A percentile compares a stretch with the other conserved stretches of the same genome.
Conservation (phyloP, 768 basidiomycete species). For the Termitomyces heimii region DNA sequence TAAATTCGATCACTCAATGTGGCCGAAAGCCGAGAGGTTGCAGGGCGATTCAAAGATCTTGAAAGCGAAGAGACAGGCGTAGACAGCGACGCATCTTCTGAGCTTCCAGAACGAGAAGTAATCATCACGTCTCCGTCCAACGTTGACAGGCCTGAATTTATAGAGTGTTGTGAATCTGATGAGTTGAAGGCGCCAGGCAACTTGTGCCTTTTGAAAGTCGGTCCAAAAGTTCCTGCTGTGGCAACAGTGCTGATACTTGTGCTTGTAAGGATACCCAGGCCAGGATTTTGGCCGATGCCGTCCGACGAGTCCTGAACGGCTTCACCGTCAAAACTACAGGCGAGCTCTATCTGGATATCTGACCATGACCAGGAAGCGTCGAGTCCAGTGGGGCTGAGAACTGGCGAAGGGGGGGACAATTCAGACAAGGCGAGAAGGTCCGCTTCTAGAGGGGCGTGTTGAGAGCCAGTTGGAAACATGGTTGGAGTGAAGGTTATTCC, state of each 20-base stretch:
- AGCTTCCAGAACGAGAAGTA: background rate
- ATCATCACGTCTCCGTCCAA: background rate
- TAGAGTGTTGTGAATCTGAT: background rate
- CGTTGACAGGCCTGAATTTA: background rate
- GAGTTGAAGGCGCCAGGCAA: background rate
- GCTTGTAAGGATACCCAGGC: conserved; percentile 2
- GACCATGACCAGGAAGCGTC: conserved; percentile 34
- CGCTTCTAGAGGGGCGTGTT: background rate
- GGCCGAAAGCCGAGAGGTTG: background rate
- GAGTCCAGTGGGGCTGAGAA: conserved; percentile 32
- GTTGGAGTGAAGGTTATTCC: background rate
- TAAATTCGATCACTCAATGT: background rate
- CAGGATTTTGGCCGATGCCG: background rate
- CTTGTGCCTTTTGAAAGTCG: conserved; percentile 10
- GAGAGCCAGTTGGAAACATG: background rate
- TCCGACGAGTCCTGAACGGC: background rate
- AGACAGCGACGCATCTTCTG: background rate
- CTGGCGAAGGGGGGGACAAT: conserved; percentile 40
- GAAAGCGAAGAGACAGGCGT: background rate
- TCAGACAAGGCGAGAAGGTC: conserved; percentile 29
- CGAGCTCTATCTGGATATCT: conserved; percentile 47
- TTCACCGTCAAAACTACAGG: conserved; percentile 14
- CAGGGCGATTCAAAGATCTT: background rate
- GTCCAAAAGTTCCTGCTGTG: conserved; percentile 24
- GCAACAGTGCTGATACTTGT: conserved; percentile 9